phyloP scores from a whole-genome alignment of 2,329 filamentous ascomycete genomes.

The Fusarium sp. region DNA sequence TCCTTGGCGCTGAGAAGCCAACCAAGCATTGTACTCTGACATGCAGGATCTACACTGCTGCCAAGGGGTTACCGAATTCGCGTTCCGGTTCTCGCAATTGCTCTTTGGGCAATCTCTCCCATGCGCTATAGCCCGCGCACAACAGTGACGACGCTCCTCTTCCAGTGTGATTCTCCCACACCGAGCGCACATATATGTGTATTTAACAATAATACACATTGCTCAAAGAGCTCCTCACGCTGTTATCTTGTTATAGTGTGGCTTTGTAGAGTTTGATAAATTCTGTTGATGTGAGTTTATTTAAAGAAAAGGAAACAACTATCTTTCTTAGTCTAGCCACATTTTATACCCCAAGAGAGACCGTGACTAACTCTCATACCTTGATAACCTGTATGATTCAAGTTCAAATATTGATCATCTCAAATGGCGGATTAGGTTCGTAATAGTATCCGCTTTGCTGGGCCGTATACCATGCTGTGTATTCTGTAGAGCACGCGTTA shows the following conservation, averaged over 20 bases:
- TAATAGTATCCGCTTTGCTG: not conserved
- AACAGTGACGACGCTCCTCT: not conserved
- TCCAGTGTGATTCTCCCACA: not conserved
- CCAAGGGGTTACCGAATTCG: not conserved
- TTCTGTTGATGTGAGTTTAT: not conserved
- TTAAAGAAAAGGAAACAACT: not conserved
- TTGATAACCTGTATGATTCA: not conserved
- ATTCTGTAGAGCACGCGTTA: not conserved
- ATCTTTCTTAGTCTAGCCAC: not conserved
- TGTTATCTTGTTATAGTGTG: not conserved
- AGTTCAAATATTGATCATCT: not conserved
- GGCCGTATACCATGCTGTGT: not conserved
- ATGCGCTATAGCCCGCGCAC: not conserved
- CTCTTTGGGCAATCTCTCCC: not conserved
- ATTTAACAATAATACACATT: not conserved
- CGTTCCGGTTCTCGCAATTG: not conserved
- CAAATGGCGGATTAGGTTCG: not conserved
- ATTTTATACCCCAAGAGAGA: not conserved
- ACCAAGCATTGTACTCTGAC: not conserved
- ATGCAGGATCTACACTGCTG: not conserved
- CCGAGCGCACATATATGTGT: not conserved
- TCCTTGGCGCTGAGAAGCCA: not conserved
- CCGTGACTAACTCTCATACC: not conserved
- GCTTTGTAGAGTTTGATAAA: not conserved
- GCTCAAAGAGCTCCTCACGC: no score